Evolutionary conservation across 2,329 filamentous ascomycete genomes (phyloP), one percentile per base, ranked within the genome.

Genomic region (Alternaria triticimaculans): DNA sequence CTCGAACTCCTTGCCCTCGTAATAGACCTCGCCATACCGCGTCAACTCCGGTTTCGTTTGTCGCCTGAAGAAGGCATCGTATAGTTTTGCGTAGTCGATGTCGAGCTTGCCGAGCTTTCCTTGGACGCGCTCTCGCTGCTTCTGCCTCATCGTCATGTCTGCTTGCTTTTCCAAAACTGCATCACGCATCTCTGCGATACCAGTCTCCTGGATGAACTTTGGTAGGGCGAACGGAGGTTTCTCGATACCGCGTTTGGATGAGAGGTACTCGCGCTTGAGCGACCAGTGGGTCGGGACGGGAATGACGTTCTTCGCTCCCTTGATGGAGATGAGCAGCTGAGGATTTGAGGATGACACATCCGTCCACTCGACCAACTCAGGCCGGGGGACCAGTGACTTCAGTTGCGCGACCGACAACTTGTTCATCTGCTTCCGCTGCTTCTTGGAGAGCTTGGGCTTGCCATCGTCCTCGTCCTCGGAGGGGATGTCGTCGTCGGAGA

Each of bases 1-100:
- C 81, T 99, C 96, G 76, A 93, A 96, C 79, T 99, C 96, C 80
- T 99, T 99, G 77, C 96, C 96, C 81, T 99, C 96, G 79, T 98
- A 98, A 81, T 99, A 99, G n/a, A 99, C 94, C 80, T 99, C 96
- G 44, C 96, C 96, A 73, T 97, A 99, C 46, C 94, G 88, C 30
- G 96, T 98, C 67, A 99, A 84, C 72, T 94, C 90, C 0, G 96
- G 96, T 82, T 99, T 99, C 44, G 93, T 97, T 82, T 99, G 96
- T 78, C 97, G 96, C 63, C 94, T 89, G 85, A 99, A 99, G 84
- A 99, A 99, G 5, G 96, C 96, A 78, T 98, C 96, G 82, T 98
- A 98, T 58, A 98, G 89, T 80, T 96, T 97, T 78, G 97, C 93
- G 80, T 99, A 99, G 81, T 99, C 96, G 71, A 99, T 98, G 79